Evolutionary conservation across 352 stramenopile species (phyloP).

Genomic region (Plasmopara viticola): DNA sequence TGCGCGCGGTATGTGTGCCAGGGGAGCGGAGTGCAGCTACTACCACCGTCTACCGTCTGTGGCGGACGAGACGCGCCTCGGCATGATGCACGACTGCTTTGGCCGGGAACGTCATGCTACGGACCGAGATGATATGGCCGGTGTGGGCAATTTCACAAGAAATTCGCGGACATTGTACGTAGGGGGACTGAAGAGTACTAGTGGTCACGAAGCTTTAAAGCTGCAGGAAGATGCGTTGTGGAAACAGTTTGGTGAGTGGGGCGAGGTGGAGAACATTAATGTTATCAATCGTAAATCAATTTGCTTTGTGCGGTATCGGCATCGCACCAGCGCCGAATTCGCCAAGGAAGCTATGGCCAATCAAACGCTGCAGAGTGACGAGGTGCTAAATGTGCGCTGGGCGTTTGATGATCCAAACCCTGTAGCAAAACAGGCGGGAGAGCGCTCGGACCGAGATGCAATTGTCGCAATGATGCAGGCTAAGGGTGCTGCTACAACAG

Average conservation of each 20-base stretch:
- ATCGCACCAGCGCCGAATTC: slow-evolving; percentile 76
- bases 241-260: slow-evolving; percentile 90
- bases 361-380: slow-evolving; percentile 78
- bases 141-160: slow-evolving; percentile 87
- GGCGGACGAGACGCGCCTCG: slow-evolving; percentile 64
- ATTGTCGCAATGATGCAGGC: slow-evolving; percentile 80
- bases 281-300: slow-evolving; percentile 89
- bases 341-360: slow-evolving; percentile 88
- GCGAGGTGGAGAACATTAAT: slow-evolving; percentile 92
- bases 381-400: slow-evolving; percentile 91
- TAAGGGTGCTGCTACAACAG: slow-evolving; percentile 44
- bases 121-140: slow-evolving; percentile 91
- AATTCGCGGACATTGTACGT: slow-evolving; percentile 91
- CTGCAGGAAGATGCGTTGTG: slow-evolving; percentile 61
- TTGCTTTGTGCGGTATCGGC: slow-evolving; percentile 84
- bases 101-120: slow-evolving; percentile 86
- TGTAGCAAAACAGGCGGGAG: slow-evolving; percentile 82
- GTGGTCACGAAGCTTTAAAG: slow-evolving; percentile 34
- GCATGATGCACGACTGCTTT: slow-evolving; percentile 91
- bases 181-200: slow-evolving; percentile 65
- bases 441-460: slow-evolving; percentile 85
- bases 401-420: slow-evolving; percentile 92
- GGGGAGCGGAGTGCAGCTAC: slow-evolving; percentile 87
- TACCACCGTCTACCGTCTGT: slow-evolving; percentile 85
- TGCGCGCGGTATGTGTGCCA: slow-evolving; percentile 85